Conservation (phyloP, 805 yeast species). For the Metschnikowia lachancei region DNA sequence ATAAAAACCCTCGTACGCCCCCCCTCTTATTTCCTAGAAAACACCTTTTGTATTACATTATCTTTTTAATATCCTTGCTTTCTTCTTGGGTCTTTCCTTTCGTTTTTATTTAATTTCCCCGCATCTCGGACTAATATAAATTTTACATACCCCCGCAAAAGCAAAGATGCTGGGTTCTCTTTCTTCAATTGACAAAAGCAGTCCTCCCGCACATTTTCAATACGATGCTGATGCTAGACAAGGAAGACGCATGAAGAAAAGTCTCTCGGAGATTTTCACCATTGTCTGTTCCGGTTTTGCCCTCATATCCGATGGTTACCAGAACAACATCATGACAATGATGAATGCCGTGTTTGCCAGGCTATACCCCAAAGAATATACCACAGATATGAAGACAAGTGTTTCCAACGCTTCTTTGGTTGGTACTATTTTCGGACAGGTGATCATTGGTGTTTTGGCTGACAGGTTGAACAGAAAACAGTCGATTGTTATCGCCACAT, state of each 20-base stretch:
- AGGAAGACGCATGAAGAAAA: conserved; percentile 26
- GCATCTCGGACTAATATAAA: no score
- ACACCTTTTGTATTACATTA: no score
- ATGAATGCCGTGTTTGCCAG: conserved; percentile 53
- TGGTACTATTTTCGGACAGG: conserved; percentile 70
- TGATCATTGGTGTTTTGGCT: conserved; percentile 60
- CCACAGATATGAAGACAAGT: conserved; percentile 50
- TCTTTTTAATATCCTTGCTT: no score
- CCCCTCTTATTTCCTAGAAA: no score
- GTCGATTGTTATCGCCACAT: conserved; percentile 65
- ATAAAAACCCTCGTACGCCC: no score
- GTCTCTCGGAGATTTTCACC: conserved; percentile 34
- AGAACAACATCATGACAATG: conserved; percentile 73
- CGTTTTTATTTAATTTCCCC: no score
- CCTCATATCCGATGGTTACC: conserved; percentile 74
- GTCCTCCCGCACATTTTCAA: conserved; percentile 19
- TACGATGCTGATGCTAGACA: conserved; percentile 36
- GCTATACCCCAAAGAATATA: conserved; percentile 41
- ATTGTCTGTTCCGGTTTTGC: conserved; percentile 73
- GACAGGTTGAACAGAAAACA: conserved; percentile 68
- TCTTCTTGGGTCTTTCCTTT: no score
- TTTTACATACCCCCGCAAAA: no score
- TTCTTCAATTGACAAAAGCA: conserved; percentile 6
- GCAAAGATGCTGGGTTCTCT: conserved; percentile 4
- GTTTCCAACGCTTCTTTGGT: conserved; percentile 69